Percentiles rank a stretch among this genome's conserved stretches.
Evolutionary conservation across 768 basidiomycete species (phyloP).

Genomic region (Auriculariales sp.): DNA sequence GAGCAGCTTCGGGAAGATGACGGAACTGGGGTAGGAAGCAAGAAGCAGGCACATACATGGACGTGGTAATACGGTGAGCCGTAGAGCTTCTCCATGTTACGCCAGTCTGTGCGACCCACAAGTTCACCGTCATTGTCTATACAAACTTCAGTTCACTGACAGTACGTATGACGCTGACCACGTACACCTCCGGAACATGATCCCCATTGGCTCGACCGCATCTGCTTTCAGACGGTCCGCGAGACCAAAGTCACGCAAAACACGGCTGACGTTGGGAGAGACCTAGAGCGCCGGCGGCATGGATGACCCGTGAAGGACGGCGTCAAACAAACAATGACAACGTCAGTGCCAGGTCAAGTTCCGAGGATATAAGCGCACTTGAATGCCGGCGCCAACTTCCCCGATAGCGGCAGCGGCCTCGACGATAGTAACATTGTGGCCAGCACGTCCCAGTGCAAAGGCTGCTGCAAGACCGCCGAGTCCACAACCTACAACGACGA

Average conservation of each 20-base stretch:
- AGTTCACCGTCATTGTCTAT: conserved; percentile 29
- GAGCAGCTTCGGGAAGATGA: no score
- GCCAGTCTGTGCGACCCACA: conserved; percentile 31
- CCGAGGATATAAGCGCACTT: conserved; percentile 11
- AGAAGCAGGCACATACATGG: conserved; percentile 14
- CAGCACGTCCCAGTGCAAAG: conserved; percentile 36
- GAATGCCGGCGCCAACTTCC: conserved; percentile 42
- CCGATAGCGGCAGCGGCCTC: conserved; percentile 32
- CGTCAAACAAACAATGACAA: not conserved
- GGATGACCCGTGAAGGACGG: conserved; percentile 3
- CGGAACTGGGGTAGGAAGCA: not conserved
- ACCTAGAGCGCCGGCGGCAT: conserved; percentile 11
- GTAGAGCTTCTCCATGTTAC: conserved; percentile 26
- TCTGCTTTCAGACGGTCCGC: conserved; percentile 25
- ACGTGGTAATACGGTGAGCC: conserved; percentile 34
- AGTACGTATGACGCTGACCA: not conserved
- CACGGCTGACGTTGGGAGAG: conserved; percentile 44
- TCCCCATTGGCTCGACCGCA: conserved; percentile 23
- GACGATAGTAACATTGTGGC: conserved; percentile 45
- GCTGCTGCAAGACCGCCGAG: conserved; percentile 43
- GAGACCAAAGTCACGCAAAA: conserved; percentile 40
- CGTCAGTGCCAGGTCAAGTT: not conserved
- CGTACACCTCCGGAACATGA: conserved; percentile 26
- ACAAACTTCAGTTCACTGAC: not conserved
- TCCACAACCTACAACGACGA: conserved; percentile 38